A percentile compares a stretch with the other conserved stretches of the same genome.
These are phyloP conservation scores for Perkinsus olseni DNA, from an alignment of 169 alveolate species.

Conservation along the genomic window DNA sequence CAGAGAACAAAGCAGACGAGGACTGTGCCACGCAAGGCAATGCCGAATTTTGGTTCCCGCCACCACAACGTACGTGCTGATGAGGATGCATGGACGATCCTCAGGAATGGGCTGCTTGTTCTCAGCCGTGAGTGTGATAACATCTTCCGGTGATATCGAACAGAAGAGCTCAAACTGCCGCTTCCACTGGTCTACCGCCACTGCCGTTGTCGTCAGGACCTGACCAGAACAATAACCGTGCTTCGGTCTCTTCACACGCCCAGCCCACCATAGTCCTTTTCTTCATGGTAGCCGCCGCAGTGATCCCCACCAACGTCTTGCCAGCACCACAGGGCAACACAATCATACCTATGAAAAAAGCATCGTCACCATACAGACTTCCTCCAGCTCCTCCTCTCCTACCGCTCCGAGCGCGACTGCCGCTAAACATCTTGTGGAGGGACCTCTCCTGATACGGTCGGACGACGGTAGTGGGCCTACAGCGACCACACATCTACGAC, in stretches of 20 bases:
- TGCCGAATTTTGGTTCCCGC: too few species aligned
- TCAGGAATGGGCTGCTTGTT: conserved; percentile 52
- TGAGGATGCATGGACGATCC: neutral
- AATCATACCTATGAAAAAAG: conserved; percentile 48
- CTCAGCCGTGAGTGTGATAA: conserved; percentile 89
- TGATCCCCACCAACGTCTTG: conserved; percentile 96
- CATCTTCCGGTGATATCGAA: conserved; percentile 67
- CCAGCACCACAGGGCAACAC: conserved; percentile 99
- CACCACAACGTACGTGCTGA: neutral
- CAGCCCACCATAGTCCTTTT: conserved; percentile 75
- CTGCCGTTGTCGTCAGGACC: conserved; percentile 70
- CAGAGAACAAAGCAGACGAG: too few species aligned
- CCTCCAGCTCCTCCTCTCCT: neutral
- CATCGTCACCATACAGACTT: neutral
- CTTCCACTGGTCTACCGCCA: conserved; percentile 85
- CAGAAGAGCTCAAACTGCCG: conserved; percentile 75
- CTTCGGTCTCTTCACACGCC: neutral
- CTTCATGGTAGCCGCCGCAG: conserved; percentile 93
- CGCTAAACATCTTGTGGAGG: conserved; percentile 91
- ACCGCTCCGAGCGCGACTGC: conserved; percentile 97
- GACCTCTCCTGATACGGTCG: conserved; percentile 87
- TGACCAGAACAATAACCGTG: neutral
- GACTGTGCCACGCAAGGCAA: too few species aligned
- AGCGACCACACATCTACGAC: neutral
- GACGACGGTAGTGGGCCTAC: conserved; percentile 78